Conservation (phyloP, 2,329 filamentous ascomycete genomes). For the Ceratocystis cubensis region DNA sequence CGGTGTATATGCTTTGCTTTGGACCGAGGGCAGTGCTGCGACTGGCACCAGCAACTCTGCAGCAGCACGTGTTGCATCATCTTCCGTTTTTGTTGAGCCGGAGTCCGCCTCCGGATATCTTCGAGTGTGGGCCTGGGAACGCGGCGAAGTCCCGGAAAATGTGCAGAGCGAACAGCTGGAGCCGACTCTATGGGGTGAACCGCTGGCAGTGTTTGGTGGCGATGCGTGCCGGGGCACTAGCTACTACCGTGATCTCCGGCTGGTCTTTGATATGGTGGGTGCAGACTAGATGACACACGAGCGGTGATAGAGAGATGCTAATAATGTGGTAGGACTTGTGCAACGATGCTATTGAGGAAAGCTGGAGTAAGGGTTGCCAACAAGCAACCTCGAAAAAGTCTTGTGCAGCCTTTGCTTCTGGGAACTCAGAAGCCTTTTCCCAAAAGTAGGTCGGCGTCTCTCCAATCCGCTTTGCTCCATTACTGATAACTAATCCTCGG, state of each 20-base stretch:
- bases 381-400: slow-evolving; percentile 30
- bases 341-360: slow-evolving; percentile 54
- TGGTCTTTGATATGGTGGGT: slow-evolving; percentile 55
- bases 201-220: slow-evolving; percentile 56
- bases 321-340: slow-evolving; percentile 48
- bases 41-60: background rate
- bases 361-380: slow-evolving; percentile 29
- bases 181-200: slow-evolving; percentile 54
- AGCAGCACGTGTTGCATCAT: background rate
- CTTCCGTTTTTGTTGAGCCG: background rate
- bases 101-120: background rate
- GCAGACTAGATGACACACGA: background rate
- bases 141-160: slow-evolving; percentile 51
- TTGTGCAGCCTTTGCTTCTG: slow-evolving; percentile 32
- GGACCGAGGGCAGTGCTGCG: slow-evolving; percentile 53
- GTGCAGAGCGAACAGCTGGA: slow-evolving; percentile 47
- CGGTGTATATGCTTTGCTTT: slow-evolving; percentile 60
- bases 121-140: slow-evolving; percentile 61
- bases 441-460: slow-evolving; percentile 17
- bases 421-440: slow-evolving; percentile 7
- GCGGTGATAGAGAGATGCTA: background rate
- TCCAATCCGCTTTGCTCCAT: background rate
- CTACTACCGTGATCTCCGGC: slow-evolving; percentile 55
- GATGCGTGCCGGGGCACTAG: slow-evolving; percentile 50
- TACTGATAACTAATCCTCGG: slow-evolving; percentile 23